phyloP scores from a whole-genome alignment of 192 early-diverging fungal genomes.

The Thamnidium elegans region DNA sequence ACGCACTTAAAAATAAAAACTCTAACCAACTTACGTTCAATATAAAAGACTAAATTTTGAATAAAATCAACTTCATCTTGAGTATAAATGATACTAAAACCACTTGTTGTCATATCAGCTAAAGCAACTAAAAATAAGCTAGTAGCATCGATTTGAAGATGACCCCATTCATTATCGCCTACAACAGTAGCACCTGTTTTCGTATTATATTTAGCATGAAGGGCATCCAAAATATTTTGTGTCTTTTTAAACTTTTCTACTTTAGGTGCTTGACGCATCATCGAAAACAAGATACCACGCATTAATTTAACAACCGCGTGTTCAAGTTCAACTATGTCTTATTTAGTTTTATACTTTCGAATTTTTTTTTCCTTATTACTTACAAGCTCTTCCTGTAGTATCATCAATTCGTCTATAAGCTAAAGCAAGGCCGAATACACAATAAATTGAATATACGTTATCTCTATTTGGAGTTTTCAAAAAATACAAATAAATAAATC shows the following conservation, averaged over 20 bases:
- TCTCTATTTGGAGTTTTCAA: slow-evolving; percentile 46
- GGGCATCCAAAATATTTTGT: slow-evolving; percentile 66
- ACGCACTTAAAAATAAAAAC: not conserved
- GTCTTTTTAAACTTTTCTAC: slow-evolving; percentile 83
- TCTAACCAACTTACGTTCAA: slow-evolving; percentile 57
- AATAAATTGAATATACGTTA: slow-evolving; percentile 87
- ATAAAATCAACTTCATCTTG: slow-evolving; percentile 83
- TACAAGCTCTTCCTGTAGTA: slow-evolving; percentile 76
- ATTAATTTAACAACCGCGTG: slow-evolving; percentile 85
- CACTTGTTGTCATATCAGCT: slow-evolving; percentile 82
- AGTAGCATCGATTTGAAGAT: slow-evolving; percentile 87
- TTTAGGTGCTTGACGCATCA: slow-evolving; percentile 83
- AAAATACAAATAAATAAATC: not conserved
- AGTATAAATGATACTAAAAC: slow-evolving; percentile 73
- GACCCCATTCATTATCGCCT: slow-evolving; percentile 82
- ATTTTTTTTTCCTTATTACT: slow-evolving; percentile 20
- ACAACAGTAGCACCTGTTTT: slow-evolving; percentile 81
- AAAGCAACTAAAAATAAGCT: slow-evolving; percentile 75
- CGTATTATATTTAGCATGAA: slow-evolving; percentile 90
- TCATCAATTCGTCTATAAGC: slow-evolving; percentile 86
- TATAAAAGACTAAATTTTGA: slow-evolving; percentile 88
- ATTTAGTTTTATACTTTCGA: not conserved
- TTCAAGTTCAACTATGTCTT: slow-evolving; percentile 69
- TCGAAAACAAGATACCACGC: slow-evolving; percentile 75
- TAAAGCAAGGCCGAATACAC: slow-evolving; percentile 78